Conservation (phyloP, 83 land plant species). For the Diphasiastrum complanatum region DNA sequence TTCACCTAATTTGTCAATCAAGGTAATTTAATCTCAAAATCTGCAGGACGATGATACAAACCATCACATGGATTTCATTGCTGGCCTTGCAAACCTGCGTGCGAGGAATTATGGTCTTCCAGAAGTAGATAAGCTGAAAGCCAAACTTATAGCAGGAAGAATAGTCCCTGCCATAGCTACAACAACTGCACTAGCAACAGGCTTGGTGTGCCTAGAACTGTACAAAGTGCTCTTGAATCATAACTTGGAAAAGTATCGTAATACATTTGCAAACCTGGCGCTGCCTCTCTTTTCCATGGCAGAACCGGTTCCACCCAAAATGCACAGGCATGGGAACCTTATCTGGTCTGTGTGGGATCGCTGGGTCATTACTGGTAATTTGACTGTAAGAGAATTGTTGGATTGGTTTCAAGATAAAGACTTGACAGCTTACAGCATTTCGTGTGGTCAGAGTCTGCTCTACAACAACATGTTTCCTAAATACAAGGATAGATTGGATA, state of each 20-base stretch:
- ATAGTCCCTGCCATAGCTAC: constrained; percentile 3
- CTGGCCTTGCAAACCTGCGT: constrained; percentile 9
- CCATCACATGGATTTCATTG: too few relatives aligned
- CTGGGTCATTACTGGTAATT: constrained; percentile 6
- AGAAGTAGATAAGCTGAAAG: too few relatives aligned
- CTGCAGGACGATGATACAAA: constrained; percentile 7
- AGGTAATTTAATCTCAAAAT: too few relatives aligned
- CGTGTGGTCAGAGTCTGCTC: constrained; percentile 14
- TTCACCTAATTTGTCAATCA: too few relatives aligned
- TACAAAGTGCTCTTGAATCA: constrained; percentile 5
- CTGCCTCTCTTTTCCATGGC: constrained; percentile 12
- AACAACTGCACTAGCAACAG: constrained; percentile 6
- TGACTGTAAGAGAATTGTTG: constrained; percentile 1
- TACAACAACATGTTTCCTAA: constrained; percentile 11
- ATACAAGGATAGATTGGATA: constrained; percentile 1
- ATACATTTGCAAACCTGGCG: constrained; percentile 2
- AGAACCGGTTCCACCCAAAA: constrained; percentile 7
- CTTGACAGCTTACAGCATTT: too few relatives aligned
- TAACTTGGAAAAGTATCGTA: not conserved
- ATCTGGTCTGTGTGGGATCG: constrained; percentile 9
- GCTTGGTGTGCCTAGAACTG: constrained; percentile 10
- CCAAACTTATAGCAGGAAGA: constrained; percentile 3
- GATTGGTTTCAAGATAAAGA: constrained; percentile 8
- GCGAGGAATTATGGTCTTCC: constrained; percentile 4
- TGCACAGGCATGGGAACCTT: constrained; percentile 4